phyloP scores from a whole-genome alignment of 768 basidiomycete genomes.

The Russula lepida region DNA sequence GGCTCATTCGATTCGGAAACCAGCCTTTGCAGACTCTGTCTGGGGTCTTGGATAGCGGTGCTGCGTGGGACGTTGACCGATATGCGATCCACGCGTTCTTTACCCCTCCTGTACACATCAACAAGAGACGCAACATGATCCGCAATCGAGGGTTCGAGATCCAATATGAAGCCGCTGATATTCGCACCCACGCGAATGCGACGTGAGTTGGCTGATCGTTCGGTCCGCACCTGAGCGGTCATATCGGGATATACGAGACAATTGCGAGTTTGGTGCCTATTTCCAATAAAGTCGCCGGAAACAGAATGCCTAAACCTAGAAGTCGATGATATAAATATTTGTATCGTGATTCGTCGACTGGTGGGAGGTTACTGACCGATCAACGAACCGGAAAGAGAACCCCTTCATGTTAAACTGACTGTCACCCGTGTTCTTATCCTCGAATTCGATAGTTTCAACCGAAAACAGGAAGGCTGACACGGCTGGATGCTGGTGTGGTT shows the following conservation, averaged over 20 bases:
- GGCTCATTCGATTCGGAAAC: slow-evolving; percentile 25
- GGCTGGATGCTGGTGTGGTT: slow-evolving; percentile 33
- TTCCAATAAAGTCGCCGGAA: slow-evolving; percentile 60
- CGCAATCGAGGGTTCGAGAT: slow-evolving; percentile 74
- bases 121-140: slow-evolving; percentile 73
- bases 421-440: slow-evolving; percentile 64
- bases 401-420: slow-evolving; percentile 65
- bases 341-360: neutral
- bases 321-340: neutral
- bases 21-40: neutral
- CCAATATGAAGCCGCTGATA: slow-evolving; percentile 79
- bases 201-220: slow-evolving; percentile 39
- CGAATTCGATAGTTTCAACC: slow-evolving; percentile 65
- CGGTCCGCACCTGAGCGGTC: slow-evolving; percentile 61
- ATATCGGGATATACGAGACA: slow-evolving; percentile 74
- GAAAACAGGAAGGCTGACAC: slow-evolving; percentile 83
- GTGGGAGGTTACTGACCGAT: slow-evolving; percentile 41
- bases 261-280: slow-evolving; percentile 60
- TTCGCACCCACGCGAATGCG: slow-evolving; percentile 55
- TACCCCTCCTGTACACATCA: slow-evolving; percentile 78
- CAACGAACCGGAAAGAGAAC: slow-evolving; percentile 80
- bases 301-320: slow-evolving; percentile 71
- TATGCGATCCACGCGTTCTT: slow-evolving; percentile 64
- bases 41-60: slow-evolving; percentile 20
- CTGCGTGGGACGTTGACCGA: slow-evolving; percentile 47